Base-by-base conservation (phyloP, 768 basidiomycete genomes). In the Lactifluus piperatus region DNA sequence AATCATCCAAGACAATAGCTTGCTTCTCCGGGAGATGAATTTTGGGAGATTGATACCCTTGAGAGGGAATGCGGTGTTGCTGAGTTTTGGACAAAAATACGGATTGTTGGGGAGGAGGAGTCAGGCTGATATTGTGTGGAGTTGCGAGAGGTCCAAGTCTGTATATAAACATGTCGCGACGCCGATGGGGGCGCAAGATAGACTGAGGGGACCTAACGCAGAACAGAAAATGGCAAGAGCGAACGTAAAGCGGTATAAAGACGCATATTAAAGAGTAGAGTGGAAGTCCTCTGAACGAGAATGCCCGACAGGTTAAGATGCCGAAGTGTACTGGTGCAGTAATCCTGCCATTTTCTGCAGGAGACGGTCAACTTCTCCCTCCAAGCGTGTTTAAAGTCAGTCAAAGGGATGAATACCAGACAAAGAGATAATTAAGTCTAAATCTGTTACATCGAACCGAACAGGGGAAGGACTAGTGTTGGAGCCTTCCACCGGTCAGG, bases 21-120 rank as follows among this genome's bases (percentile, higher is more conserved):
- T 32, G 50, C 67, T 56, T 67, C 64, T 65, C 68, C 66, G 67
- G 70, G 64, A 51, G 64, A 50, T 54, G 46, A 53, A 70, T 68
- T 54, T 70, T 60, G 68, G 62, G 2, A 68, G 62, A 51, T 64
- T 63, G 41, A 39, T 51, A 46, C 60, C 61, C 60, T 16, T 36
- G 39, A 13, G 62, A 29, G 18, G 51, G 22, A 39, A 18, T 29
- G 51, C 26, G 36, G 18, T 49, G 47, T 45, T 50, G 43, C 8
- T 10, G 43, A 30, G 26, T n/a, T 36, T 44, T 51, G 18, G 44
- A 24, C 18, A 32, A 44, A 34, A 51, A 34, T 30, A 32, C 27
- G 16, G 41, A 49, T 10, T 26, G 52, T 37, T 37, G 7, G 54
- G 51, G 3, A 37, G 26, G 53, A 51, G 37, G 34, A 11, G 26